A percentile compares a stretch with the other conserved stretches of the same genome.
These are phyloP conservation scores for Talaromyces atroroseus DNA, from an alignment of 2,329 filamentous ascomycete genomes.

Conservation along the genomic window DNA sequence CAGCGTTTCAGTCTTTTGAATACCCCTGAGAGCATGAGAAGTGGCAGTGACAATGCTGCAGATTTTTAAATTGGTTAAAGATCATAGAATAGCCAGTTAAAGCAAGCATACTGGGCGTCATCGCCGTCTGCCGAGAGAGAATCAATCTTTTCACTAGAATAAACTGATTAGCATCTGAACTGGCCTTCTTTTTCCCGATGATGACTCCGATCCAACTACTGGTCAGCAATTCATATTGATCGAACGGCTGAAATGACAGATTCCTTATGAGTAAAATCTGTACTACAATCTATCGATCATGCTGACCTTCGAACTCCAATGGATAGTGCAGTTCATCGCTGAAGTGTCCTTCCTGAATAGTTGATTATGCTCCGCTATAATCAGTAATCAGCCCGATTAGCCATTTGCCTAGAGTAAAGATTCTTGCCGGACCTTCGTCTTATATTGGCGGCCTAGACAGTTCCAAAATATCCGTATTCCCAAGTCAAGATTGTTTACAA, in stretches of 20 bases:
- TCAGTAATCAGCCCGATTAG: background rate
- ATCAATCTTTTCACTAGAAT: background rate
- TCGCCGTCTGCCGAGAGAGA: background rate
- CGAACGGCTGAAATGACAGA: background rate
- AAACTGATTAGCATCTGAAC: too few relatives aligned
- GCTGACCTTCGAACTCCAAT: background rate
- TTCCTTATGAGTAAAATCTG: background rate
- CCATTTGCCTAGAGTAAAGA: background rate
- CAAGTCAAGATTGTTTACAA: background rate
- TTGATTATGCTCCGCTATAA: background rate
- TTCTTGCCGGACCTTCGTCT: background rate
- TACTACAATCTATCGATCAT: background rate
- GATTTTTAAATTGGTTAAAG: background rate
- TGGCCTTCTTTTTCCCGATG: too few relatives aligned
- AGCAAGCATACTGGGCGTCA: background rate
- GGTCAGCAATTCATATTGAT: background rate
- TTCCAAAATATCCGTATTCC: background rate
- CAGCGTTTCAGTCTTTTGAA: background rate
- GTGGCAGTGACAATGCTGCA: too few relatives aligned
- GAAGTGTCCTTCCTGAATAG: background rate
- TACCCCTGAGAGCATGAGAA: background rate
- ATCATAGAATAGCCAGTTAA: background rate
- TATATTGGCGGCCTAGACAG: background rate
- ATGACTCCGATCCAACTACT: background rate
- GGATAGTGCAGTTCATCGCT: background rate